phyloP scores from a whole-genome alignment of 2,329 filamentous ascomycete species.

The Didymella lethalis region DNA sequence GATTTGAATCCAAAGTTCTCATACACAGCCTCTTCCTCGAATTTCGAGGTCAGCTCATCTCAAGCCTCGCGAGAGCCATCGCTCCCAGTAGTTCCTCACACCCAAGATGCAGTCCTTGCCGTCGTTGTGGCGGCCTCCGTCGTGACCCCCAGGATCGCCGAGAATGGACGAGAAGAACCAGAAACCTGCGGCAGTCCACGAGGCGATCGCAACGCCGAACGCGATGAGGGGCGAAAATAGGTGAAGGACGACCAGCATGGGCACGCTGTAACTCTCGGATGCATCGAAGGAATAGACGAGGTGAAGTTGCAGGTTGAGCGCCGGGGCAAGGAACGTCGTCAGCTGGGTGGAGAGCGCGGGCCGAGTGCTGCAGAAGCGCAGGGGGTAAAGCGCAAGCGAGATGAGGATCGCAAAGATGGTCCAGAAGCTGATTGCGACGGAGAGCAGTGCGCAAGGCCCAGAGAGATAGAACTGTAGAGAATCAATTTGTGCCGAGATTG shows the following conservation, averaged over 20 bases:
- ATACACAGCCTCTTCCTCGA: conserved; percentile 1
- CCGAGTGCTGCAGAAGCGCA: conserved; percentile 62
- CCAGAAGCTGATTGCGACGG: conserved; percentile 62
- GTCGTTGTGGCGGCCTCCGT: conserved; percentile 62
- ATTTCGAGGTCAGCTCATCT: conserved; percentile 20
- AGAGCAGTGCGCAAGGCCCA: conserved; percentile 62
- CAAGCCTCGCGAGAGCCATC: conserved; percentile 59
- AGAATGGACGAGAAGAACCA: conserved; percentile 69
- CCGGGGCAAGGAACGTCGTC: conserved; percentile 61
- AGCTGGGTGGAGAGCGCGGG: conserved; percentile 60
- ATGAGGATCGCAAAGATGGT: conserved; percentile 59
- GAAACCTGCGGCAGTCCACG: conserved; percentile 68
- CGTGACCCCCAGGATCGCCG: conserved; percentile 67
- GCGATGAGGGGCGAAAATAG: conserved; percentile 65
- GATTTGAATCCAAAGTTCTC: conserved; percentile 3
- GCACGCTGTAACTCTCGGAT: conserved; percentile 49
- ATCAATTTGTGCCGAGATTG: conserved; percentile 2
- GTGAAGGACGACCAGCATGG: conserved; percentile 61
- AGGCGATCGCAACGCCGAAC: conserved; percentile 62
- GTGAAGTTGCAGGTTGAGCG: conserved; percentile 61
- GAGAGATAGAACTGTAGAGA: conserved; percentile 60
- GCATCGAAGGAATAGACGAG: conserved; percentile 55
- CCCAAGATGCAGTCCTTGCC: conserved; percentile 66
- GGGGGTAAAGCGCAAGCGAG: conserved; percentile 58
- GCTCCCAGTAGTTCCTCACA: conserved; percentile 67